Conservation (phyloP, 805 yeast genomes). For the Ogataea ramenticola region DNA sequence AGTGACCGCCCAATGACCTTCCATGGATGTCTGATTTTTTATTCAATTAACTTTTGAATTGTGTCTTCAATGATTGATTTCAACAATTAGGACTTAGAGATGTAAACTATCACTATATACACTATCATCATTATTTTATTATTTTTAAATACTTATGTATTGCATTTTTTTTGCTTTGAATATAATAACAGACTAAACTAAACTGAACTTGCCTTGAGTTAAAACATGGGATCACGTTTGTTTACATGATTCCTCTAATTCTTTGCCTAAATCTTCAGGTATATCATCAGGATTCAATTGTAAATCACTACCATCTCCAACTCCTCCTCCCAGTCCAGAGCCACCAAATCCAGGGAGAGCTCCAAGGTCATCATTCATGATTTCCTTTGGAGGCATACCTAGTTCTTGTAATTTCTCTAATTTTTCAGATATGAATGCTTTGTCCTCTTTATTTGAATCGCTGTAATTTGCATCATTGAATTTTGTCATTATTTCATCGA, state of each 20-base stretch:
- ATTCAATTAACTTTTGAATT: background rate
- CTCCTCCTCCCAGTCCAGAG: conserved; percentile 20
- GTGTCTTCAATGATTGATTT: background rate
- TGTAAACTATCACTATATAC: no score
- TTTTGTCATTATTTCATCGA: conserved; percentile 51
- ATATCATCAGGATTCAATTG: conserved; percentile 46
- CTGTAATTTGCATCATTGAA: conserved; percentile 62
- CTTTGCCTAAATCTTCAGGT: conserved; percentile 44
- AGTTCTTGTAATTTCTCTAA: conserved; percentile 66
- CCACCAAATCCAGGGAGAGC: conserved; percentile 40
- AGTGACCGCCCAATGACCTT: conserved; percentile 84
- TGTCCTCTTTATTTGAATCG: conserved; percentile 37
- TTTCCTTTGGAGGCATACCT: conserved; percentile 76
- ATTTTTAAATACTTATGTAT: no score
- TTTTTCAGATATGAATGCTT: conserved; percentile 46
- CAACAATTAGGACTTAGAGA: background rate
- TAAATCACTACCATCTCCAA: conserved; percentile 24
- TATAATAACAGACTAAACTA: no score
- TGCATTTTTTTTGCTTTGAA: no score
- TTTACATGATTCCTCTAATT: conserved; percentile 52
- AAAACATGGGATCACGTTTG: conserved; percentile 28
- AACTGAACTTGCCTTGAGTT: no score
- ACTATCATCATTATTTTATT: no score
- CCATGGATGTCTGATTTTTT: conserved; percentile 84
- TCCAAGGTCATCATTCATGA: conserved; percentile 38